Evolutionary conservation across 768 basidiomycete genomes (phyloP), one percentile per base, ranked within the genome.

Genomic region (Lactifluus volemus): DNA sequence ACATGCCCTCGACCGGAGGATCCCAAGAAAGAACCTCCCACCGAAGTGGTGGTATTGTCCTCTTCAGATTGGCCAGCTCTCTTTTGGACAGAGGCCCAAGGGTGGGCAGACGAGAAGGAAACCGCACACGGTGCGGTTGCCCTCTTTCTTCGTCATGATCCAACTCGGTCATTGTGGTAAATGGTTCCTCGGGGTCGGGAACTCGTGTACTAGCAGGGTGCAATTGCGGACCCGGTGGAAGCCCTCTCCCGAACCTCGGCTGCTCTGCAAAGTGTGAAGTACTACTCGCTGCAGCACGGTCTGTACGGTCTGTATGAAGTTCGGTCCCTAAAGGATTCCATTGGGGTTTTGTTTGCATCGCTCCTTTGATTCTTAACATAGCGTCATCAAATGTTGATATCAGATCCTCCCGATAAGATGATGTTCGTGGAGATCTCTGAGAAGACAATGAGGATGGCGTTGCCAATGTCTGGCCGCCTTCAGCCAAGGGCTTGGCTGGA

Each of bases 351-450:
- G 78, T 79, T 68, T 83, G 80, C 58, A 93, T 68, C 14, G 85
- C 91, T 36, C 88, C 90, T 68, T 86, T 92, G 68, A 93, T 92
- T 45, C 91, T 82, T 6, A 88, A 89, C 81, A 93, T 90, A 30
- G 84, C 81, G 68, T 93, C 89, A 68, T 89, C 84, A 63, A 92
- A 73, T 17, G 89, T 81, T 2, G 88, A 85, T 83, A 91, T 89
- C 34, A 79, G 73, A 19, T 76, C 77, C 52, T 83, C 80, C 48
- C 78, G 74, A 64, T 74, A 81, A 4, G 73, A 68, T 8, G 70
- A 58, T 32, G 70, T 67, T 9, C 66, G 48, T 9, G 70, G 68
- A 14, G 71, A 70, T 25, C 68, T 67, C 53, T 62, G 63, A 15
- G 62, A 49, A 5, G 53, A 36, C 25, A 57, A 49, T 36, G 32